Conservation (phyloP, 352 stramenopile genomes). For the Phytophthora sansomeana region DNA sequence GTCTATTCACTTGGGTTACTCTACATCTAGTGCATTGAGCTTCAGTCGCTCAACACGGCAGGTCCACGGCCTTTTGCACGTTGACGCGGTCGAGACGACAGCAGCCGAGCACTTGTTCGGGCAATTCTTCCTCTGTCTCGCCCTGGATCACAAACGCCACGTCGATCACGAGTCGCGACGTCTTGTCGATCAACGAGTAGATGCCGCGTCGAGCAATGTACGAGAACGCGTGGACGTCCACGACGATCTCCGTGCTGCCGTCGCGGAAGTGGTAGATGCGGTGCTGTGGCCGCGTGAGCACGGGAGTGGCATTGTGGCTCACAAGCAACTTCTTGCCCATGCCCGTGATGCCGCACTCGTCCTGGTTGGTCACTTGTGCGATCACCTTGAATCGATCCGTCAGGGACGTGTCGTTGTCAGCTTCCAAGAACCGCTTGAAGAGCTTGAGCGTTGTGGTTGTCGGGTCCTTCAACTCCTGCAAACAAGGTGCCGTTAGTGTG, state of each 20-base stretch:
- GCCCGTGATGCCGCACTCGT: constrained; percentile 81
- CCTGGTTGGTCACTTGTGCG: constrained; percentile 84
- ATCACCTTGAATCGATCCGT: constrained; percentile 90
- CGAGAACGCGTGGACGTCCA: constrained; percentile 86
- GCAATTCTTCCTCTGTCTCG: constrained; percentile 88
- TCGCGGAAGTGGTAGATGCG: constrained; percentile 82
- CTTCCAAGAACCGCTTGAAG: constrained; percentile 77
- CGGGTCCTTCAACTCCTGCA: constrained; percentile 65
- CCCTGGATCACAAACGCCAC: constrained; percentile 89
- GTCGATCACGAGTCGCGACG: constrained; percentile 84
- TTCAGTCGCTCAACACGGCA: constrained; percentile 44
- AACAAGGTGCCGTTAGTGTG: neutral
- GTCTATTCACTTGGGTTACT: constrained; percentile 11
- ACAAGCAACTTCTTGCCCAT: constrained; percentile 81
- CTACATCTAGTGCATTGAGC: constrained; percentile 13
- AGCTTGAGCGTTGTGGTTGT: constrained; percentile 65
- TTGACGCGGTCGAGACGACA: constrained; percentile 82
- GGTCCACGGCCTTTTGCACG: constrained; percentile 62
- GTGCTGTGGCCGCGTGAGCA: constrained; percentile 87
- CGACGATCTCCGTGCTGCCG: constrained; percentile 76
- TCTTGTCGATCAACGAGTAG: constrained; percentile 83
- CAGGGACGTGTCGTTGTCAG: constrained; percentile 66
- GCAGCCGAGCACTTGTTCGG: constrained; percentile 87
- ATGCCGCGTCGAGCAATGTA: constrained; percentile 86
- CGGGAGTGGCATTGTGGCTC: constrained; percentile 83